Conservation (phyloP, 352 stramenopile species). For the Globisporangium echinulatum region DNA sequence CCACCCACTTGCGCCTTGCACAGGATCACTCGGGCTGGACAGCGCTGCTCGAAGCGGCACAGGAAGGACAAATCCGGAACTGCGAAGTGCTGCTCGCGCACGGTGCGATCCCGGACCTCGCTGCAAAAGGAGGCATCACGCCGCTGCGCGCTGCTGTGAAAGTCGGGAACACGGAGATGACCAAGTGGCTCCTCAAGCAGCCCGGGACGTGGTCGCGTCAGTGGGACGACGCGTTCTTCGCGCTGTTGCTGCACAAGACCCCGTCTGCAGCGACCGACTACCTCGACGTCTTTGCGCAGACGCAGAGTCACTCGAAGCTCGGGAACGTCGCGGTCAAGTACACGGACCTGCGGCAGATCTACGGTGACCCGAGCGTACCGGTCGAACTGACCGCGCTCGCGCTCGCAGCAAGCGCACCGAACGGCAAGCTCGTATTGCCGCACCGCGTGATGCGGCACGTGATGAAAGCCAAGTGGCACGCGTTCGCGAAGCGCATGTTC, state of each 20-base stretch:
- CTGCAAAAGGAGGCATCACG: slow-evolving; percentile 21
- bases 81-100: slow-evolving; percentile 36
- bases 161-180: slow-evolving; percentile 50
- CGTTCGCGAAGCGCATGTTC: slow-evolving; percentile 47
- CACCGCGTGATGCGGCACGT: slow-evolving; percentile 51
- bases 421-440: slow-evolving; percentile 37
- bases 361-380: slow-evolving; percentile 38
- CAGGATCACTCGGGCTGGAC: slow-evolving; percentile 47
- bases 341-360: slow-evolving; percentile 34
- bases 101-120: slow-evolving; percentile 33
- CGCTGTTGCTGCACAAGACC: slow-evolving; percentile 45
- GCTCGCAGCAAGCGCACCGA: slow-evolving; percentile 24
- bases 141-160: slow-evolving; percentile 42
- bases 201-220: slow-evolving; percentile 25
- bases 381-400: slow-evolving; percentile 43
- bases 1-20: too few relatives aligned
- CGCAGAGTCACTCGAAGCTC: slow-evolving; percentile 39
- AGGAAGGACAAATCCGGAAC: slow-evolving; percentile 46
- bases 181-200: slow-evolving; percentile 39
- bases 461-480: slow-evolving; percentile 49
- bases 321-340: slow-evolving; percentile 46
- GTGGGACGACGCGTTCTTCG: slow-evolving; percentile 47
- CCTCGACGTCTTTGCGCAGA: slow-evolving; percentile 42
- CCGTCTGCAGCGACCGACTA: slow-evolving; percentile 30
- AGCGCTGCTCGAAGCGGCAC: slow-evolving; percentile 47